These are phyloP conservation scores for Moringa oleifera DNA, from an alignment of 345 rosid genomes.

Conservation along the genomic window DNA sequence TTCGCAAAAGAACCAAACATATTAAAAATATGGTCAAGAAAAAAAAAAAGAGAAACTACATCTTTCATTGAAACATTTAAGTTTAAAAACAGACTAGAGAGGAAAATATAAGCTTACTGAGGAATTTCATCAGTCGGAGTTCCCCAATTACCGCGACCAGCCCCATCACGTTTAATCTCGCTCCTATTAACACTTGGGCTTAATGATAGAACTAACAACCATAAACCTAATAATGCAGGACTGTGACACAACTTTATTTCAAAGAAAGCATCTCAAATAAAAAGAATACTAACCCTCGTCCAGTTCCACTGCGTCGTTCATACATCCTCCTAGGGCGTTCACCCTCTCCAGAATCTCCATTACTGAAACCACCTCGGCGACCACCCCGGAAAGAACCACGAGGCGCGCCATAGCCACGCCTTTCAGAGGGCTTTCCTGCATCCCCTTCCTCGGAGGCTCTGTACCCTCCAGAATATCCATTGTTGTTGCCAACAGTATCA, in stretches of 20 bases:
- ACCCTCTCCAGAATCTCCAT: conserved; percentile 67
- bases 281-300: conserved; percentile 70
- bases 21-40: background rate
- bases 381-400: conserved; percentile 71
- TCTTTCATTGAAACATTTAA: background rate
- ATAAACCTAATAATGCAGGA: background rate
- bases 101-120: conserved; percentile 40
- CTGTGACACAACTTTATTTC: background rate
- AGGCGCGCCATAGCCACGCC: conserved; percentile 44
- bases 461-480: conserved; percentile 55
- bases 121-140: conserved; percentile 65
- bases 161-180: conserved; percentile 79
- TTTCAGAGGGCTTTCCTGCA: conserved; percentile 45
- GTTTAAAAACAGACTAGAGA: background rate
- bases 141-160: conserved; percentile 99
- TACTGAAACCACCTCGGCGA: conserved; percentile 65
- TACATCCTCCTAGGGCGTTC: conserved; percentile 59
- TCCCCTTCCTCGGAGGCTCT: conserved; percentile 70
- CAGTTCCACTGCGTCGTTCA: conserved; percentile 94
- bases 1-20: conserved; percentile 3
- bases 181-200: conserved; percentile 29
- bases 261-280: background rate
- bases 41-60: background rate
- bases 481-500: conserved; percentile 38
- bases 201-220: background rate